phyloP scores from a whole-genome alignment of 768 basidiomycete species.

The Tricholoma furcatifolium region DNA sequence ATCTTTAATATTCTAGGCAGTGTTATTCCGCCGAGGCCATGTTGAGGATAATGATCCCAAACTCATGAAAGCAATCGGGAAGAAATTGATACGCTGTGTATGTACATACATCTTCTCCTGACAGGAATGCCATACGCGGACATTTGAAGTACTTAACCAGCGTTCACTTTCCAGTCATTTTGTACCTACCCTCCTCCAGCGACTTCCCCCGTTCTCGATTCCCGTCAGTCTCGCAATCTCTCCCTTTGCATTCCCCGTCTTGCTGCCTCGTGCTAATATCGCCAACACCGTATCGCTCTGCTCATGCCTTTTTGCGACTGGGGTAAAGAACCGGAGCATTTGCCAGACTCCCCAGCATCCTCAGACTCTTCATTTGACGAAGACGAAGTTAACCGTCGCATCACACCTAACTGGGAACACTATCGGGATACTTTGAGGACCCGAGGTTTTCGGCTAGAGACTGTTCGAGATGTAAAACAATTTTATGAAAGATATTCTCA shows the following conservation, averaged over 20 bases:
- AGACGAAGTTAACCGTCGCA: conserved; percentile 58
- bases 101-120: conserved; percentile 16
- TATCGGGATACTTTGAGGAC: conserved; percentile 46
- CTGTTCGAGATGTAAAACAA: conserved; percentile 62
- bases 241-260: neutral
- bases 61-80: conserved; percentile 23
- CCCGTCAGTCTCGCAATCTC: neutral
- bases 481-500: conserved; percentile 39
- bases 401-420: conserved; percentile 60
- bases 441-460: conserved; percentile 66
- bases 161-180: conserved; percentile 4
- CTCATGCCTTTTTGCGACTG: conserved; percentile 21
- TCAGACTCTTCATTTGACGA: conserved; percentile 54
- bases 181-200: conserved; percentile 1
- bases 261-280: neutral
- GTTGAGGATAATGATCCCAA: conserved; percentile 30
- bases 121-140: conserved; percentile 20
- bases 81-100: conserved; percentile 26
- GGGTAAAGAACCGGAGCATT: conserved; percentile 22
- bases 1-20: conserved; percentile 28
- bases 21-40: conserved; percentile 32
- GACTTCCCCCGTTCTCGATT: neutral
- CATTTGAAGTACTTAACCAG: conserved; percentile 17
- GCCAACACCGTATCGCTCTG: neutral
- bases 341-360: conserved; percentile 40